Evolutionary conservation across 2,329 filamentous ascomycete species (phyloP).

Genomic region (Botrytis squamosa): DNA sequence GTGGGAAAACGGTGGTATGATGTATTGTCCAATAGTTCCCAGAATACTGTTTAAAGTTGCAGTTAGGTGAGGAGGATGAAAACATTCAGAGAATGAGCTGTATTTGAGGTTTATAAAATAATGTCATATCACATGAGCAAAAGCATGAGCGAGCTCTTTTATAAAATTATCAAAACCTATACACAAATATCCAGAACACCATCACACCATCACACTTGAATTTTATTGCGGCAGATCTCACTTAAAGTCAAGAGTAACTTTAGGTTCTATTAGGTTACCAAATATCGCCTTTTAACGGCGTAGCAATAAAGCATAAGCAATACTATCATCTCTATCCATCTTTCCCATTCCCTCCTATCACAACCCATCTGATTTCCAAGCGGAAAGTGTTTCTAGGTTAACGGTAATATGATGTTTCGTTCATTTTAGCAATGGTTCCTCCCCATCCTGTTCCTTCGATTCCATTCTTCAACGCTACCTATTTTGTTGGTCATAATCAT

Average conservation of each 20-base stretch:
- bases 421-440: neutral
- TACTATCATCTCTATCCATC: constrained; percentile 15
- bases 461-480: neutral
- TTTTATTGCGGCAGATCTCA: neutral
- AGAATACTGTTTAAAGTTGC: neutral
- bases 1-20: neutral
- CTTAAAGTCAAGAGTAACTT: neutral
- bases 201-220: neutral
- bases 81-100: neutral
- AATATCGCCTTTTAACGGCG: constrained; percentile 6
- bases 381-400: neutral
- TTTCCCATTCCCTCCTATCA: constrained; percentile 7
- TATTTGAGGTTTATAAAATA: neutral
- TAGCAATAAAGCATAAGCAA: constrained; percentile 21
- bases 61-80: neutral
- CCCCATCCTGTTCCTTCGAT: neutral
- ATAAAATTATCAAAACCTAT: neutral
- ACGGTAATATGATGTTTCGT: neutral
- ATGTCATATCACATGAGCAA: neutral
- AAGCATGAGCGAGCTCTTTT: neutral
- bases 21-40: neutral
- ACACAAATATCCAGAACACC: too few relatives aligned
- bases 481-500: constrained; percentile 9
- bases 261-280: constrained; percentile 20
- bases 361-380: constrained; percentile 19